phyloP scores from a whole-genome alignment of 306 rosid genomes.

The Aeschynomene evenia region DNA sequence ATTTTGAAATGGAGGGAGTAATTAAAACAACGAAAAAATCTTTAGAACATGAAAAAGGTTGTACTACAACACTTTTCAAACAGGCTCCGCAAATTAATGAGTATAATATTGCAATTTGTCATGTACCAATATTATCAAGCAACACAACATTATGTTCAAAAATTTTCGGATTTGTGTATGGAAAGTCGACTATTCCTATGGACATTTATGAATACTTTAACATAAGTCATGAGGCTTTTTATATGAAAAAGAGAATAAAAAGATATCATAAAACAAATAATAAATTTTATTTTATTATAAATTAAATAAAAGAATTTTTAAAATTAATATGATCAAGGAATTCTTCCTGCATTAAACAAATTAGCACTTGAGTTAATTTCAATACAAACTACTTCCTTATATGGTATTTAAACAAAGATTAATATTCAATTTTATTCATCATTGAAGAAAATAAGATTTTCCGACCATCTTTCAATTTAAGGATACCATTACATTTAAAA shows the following conservation, averaged over 20 bases:
- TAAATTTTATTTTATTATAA: no score
- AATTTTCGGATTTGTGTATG: background rate
- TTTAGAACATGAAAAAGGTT: background rate
- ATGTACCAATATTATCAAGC: background rate
- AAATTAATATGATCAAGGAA: no score
- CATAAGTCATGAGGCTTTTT: no score
- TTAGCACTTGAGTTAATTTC: background rate
- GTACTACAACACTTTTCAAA: background rate
- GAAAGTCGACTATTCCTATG: background rate
- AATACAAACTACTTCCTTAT: background rate
- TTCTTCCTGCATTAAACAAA: no score
- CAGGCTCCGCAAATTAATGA: background rate
- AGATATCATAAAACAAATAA: background rate
- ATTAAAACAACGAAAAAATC: no score
- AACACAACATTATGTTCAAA: background rate
- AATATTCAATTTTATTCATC: no score
- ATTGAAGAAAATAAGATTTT: no score
- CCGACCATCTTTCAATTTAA: no score
- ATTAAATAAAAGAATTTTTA: no score
- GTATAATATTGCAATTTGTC: background rate
- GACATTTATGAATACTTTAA: no score
- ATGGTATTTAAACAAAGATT: background rate
- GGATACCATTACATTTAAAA: no score
- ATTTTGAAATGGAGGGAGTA: no score
- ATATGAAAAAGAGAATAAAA: background rate